Percentiles rank a stretch among this genome's conserved stretches.
These are phyloP conservation scores for Graphilbum fragrans DNA, from an alignment of 2,329 filamentous ascomycete species.

Conservation along the genomic window DNA sequence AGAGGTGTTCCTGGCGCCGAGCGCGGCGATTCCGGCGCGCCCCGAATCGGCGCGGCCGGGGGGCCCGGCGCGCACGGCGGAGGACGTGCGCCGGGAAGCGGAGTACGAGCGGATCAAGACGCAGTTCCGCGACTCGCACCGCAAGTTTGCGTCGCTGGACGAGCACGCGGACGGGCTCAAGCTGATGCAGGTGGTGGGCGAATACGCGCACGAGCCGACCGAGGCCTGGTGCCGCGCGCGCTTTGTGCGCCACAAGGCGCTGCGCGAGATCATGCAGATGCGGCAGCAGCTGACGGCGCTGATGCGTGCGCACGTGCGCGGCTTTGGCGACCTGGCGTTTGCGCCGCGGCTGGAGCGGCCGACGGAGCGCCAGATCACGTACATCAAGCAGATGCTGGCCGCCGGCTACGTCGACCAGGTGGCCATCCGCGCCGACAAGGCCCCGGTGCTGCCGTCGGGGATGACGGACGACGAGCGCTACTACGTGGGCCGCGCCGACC, in stretches of 20 bases:
- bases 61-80: slow-evolving; percentile 41
- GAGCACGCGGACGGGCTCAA: slow-evolving; percentile 82
- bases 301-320: slow-evolving; percentile 54
- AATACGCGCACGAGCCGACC: slow-evolving; percentile 63
- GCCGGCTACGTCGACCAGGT: slow-evolving; percentile 91
- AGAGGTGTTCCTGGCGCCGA: slow-evolving; percentile 77
- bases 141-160: slow-evolving; percentile 69
- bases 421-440: slow-evolving; percentile 80
- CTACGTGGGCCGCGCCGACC: slow-evolving; percentile 35
- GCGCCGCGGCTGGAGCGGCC: slow-evolving; percentile 46
- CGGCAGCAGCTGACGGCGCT: slow-evolving; percentile 73
- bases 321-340: slow-evolving; percentile 43
- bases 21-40: slow-evolving; percentile 52
- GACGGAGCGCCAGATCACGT: slow-evolving; percentile 56
- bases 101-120: slow-evolving; percentile 51
- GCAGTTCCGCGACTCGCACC: slow-evolving; percentile 58
- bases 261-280: slow-evolving; percentile 76
- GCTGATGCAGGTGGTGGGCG: slow-evolving; percentile 75
- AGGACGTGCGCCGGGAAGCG: slow-evolving; percentile 61
- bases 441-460: slow-evolving; percentile 50
- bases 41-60: slow-evolving; percentile 19
- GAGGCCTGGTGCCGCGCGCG: slow-evolving; percentile 69
- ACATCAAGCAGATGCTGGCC: slow-evolving; percentile 82
- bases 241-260: slow-evolving; percentile 78
- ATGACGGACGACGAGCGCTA: slow-evolving; percentile 44